Conservation (phyloP, 495 filamentous ascomycete species). For the Bryoglossum gracile region DNA sequence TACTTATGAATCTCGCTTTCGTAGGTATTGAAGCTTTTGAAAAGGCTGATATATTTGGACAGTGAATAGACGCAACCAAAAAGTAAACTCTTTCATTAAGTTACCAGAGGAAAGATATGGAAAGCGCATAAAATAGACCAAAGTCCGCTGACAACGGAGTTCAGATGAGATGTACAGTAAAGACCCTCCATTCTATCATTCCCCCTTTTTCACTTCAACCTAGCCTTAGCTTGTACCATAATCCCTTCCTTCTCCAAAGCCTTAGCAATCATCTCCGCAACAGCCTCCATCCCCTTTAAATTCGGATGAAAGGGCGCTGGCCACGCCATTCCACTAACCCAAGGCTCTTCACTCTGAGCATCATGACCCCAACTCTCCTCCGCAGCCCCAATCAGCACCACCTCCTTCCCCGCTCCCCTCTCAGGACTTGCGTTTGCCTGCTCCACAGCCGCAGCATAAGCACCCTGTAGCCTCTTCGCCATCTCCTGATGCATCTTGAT, state of each 20-base stretch:
- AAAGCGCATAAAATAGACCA: too few relatives aligned
- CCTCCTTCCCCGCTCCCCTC: neutral
- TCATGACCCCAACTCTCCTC: constrained; percentile 4
- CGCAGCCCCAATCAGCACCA: too few relatives aligned
- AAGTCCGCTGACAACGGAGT: too few relatives aligned
- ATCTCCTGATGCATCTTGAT: constrained; percentile 29
- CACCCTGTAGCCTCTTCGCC: constrained; percentile 26
- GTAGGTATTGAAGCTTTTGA: too few relatives aligned
- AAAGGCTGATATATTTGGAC: too few relatives aligned
- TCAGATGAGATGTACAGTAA: too few relatives aligned
- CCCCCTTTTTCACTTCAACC: too few relatives aligned
- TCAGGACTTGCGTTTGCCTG: constrained; percentile 1
- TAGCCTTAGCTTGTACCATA: neutral
- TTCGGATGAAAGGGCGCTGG: constrained; percentile 2
- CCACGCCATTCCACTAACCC: neutral
- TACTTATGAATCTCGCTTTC: too few relatives aligned
- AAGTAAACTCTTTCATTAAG: too few relatives aligned
- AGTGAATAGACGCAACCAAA: too few relatives aligned
- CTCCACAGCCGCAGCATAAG: constrained; percentile 26
- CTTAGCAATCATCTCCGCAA: constrained; percentile 1
- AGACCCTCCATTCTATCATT: too few relatives aligned
- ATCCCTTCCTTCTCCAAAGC: neutral
- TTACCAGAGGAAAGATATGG: too few relatives aligned
- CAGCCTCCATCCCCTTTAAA: constrained; percentile 5
- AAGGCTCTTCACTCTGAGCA: neutral